Percentiles rank a stretch among this genome's conserved stretches.
These are phyloP conservation scores for Clitopilus hobsonii DNA, from an alignment of 768 basidiomycete genomes.

Conservation along the genomic window DNA sequence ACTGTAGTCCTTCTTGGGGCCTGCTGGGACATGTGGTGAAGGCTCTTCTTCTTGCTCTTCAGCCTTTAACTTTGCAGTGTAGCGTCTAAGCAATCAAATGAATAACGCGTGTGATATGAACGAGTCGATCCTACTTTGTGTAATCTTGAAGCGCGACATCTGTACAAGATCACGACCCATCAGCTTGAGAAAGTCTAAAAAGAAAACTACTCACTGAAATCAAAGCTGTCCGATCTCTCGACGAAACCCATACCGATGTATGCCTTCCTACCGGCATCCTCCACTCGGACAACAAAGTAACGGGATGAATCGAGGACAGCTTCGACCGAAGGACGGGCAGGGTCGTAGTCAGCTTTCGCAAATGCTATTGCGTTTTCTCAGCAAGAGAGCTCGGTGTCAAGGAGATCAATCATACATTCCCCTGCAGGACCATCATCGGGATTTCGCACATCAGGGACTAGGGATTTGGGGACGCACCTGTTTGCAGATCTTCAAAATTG, in stretches of 20 bases:
- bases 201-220: constrained; percentile 68
- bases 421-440: constrained; percentile 31
- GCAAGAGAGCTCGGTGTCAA: constrained; percentile 7
- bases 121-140: constrained; percentile 51
- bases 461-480: constrained; percentile 45
- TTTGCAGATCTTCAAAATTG: constrained; percentile 75
- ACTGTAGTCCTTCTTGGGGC: constrained; percentile 90
- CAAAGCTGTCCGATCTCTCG: constrained; percentile 85
- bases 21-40: constrained; percentile 68
- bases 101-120: constrained; percentile 8
- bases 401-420: constrained; percentile 50
- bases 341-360: constrained; percentile 81
- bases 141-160: constrained; percentile 87
- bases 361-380: constrained; percentile 53
- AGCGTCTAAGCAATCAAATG: constrained; percentile 38
- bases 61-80: constrained; percentile 58
- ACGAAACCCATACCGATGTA: constrained; percentile 93
- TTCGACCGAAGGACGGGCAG: constrained; percentile 79
- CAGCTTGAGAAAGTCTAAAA: constrained; percentile 6
- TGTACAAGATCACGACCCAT: constrained; percentile 19
- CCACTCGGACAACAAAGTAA: constrained; percentile 90
- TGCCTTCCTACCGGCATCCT: constrained; percentile 82
- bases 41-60: constrained; percentile 34
- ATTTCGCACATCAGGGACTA: constrained; percentile 2
- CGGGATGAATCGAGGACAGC: constrained; percentile 94